A percentile compares a stretch with the other conserved stretches of the same genome.
Conservation (phyloP, 179 eudicot species). For the Spergularia azorica region DNA sequence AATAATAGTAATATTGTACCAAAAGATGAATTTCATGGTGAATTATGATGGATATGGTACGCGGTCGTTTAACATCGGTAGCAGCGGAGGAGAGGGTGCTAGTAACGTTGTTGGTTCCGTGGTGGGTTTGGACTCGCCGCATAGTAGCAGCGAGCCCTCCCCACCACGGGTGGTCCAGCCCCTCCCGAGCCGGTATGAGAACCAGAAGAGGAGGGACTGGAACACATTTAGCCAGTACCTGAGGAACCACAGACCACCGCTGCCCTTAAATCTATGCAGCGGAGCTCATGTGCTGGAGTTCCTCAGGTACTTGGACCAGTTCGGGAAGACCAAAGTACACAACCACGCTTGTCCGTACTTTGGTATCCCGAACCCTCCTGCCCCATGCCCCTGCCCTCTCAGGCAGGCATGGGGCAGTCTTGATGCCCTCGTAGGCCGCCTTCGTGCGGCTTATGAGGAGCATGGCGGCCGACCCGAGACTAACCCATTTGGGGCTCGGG, state of each 20-base stretch:
- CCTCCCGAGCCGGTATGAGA: conserved; percentile 65
- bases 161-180: conserved; percentile 4
- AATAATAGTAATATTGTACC: too few species aligned
- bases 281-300: conserved; percentile 76
- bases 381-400: conserved; percentile 77
- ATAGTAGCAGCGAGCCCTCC: conserved; percentile 5
- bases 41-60: not conserved
- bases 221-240: conserved; percentile 80
- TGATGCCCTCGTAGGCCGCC: conserved; percentile 76
- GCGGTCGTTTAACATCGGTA: not conserved
- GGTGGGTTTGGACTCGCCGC: not conserved
- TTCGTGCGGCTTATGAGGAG: conserved; percentile 72
- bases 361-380: conserved; percentile 71
- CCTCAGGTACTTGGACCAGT: conserved; percentile 64
- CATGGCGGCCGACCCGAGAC: conserved; percentile 63
- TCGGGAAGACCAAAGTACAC: conserved; percentile 74
- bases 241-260: conserved; percentile 71
- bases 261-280: conserved; percentile 58
- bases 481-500: conserved; percentile 73
- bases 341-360: conserved; percentile 56
- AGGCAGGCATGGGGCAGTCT: conserved; percentile 80
- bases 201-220: conserved; percentile 80
- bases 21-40: conserved; percentile 28
- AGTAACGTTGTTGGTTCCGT: not conserved
- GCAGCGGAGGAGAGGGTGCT: not conserved